Evolutionary conservation across 1,139 yeast species (phyloP), one percentile per base, ranked within the genome.

Genomic region (Hanseniaspora gamundiae): DNA sequence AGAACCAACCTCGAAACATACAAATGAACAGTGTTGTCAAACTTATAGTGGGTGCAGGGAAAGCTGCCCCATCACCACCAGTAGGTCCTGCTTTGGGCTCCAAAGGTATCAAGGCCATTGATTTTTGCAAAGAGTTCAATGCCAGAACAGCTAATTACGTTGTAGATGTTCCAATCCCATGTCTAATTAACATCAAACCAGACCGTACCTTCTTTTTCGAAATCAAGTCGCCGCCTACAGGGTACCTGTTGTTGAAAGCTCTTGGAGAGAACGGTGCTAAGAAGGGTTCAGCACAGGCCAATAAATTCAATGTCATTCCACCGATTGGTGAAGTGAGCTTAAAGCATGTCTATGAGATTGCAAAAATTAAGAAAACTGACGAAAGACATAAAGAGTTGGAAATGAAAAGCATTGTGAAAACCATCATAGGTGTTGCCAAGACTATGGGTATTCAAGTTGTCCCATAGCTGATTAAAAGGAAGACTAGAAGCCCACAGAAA

Each of bases 71-170:
- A 38, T 82, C 95, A 1, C 99, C 99, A 30, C 99, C 99, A 6
- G 97, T 91, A 20, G 98, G 99, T 52, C 99, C 99, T 35, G 98
- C 98, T 0, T 70, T 91, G 46, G 99, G 98, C 52, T 91, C 98
- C 48, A 88, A 91, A 62, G 99, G 98, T 69, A 95, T 91, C 46
- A 93, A 93, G 63, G 97, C 98, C 51, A 93, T 91, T 57, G 98
- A 93, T 63, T 91, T 91, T 59, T 91, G 98, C 69, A 93, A 91
- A 65, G 97, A 91, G 63, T 93, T 93, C 70, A 91, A 93, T 62
- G 98, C 98, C 38, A 78, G 95, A 64, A 87, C 97, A 13, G 94
- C 95, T 14, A 78, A 79, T 54, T 80, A 74, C 58, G 74, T 74
- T 47, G 87, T 94, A 20, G 96, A 94, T 40, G 76, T 77, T 2